These are phyloP conservation scores for Trichosporon sp. DNA, from an alignment of 1,284 basidiomycete genomes.

Conservation along the genomic window DNA sequence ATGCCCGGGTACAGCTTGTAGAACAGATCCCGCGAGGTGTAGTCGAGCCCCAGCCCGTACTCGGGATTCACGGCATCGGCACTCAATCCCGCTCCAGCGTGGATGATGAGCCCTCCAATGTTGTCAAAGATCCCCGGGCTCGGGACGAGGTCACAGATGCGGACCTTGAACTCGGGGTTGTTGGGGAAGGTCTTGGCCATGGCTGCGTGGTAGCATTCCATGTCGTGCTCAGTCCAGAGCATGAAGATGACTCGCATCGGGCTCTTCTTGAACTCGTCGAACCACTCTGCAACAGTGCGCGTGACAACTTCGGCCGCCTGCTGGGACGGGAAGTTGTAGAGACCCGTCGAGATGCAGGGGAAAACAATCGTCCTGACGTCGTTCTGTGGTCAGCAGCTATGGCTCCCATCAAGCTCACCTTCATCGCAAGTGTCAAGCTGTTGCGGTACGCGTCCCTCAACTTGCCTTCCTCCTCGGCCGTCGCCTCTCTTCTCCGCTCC, in stretches of 20 bases:
- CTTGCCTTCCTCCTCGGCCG: neutral
- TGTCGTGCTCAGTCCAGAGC: slow-evolving; percentile 23
- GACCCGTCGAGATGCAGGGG: slow-evolving; percentile 32
- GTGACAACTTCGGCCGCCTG: slow-evolving; percentile 23
- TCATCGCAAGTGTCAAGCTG: neutral
- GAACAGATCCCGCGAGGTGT: slow-evolving; percentile 20
- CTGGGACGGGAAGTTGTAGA: slow-evolving; percentile 25
- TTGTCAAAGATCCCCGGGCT: neutral
- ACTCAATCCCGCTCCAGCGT: slow-evolving; percentile 29
- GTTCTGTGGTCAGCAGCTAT: neutral
- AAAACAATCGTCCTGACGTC: slow-evolving; percentile 27
- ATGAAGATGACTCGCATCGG: slow-evolving; percentile 25
- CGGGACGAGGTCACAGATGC: neutral
- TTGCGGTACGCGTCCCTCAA: neutral
- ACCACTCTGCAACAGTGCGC: slow-evolving; percentile 16
- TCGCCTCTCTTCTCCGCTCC: slow-evolving; percentile 7
- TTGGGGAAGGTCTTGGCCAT: neutral
- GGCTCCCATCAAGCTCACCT: neutral
- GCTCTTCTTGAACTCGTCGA: slow-evolving; percentile 10
- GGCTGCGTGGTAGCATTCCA: slow-evolving; percentile 14
- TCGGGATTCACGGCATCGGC: slow-evolving; percentile 24
- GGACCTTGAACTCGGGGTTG: neutral
- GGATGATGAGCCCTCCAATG: slow-evolving; percentile 22
- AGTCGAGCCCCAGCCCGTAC: slow-evolving; percentile 25
- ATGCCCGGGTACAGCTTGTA: slow-evolving; percentile 25